Conservation (phyloP, 768 basidiomycete species). For the Termitomyces sp. region DNA sequence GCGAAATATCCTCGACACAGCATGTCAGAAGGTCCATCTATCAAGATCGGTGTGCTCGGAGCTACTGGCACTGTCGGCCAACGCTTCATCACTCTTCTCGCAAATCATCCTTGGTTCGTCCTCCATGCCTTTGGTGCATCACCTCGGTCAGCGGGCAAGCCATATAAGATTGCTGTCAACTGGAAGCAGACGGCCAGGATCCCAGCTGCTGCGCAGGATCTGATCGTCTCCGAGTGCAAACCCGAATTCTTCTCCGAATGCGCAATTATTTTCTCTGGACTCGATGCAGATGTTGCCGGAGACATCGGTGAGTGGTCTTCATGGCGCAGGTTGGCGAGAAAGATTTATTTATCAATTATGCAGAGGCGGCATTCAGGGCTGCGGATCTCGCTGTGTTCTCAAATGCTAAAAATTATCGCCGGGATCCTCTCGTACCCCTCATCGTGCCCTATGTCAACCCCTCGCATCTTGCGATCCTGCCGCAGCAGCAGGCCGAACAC, state of each 20-base stretch:
- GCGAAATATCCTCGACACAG: constrained; percentile 29
- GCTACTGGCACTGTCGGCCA: constrained; percentile 96
- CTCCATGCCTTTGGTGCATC: constrained; percentile 89
- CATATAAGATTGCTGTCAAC: constrained; percentile 63
- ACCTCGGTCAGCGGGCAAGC: constrained; percentile 77
- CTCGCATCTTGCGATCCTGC: constrained; percentile 76
- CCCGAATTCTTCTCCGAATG: constrained; percentile 78
- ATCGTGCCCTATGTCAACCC: constrained; percentile 96
- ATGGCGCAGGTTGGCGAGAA: not conserved
- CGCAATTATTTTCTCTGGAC: constrained; percentile 87
- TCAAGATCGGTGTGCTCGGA: constrained; percentile 71
- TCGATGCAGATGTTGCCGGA: constrained; percentile 92
- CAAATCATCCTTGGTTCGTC: constrained; percentile 85
- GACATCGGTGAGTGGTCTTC: constrained; percentile 68
- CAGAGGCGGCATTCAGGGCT: constrained; percentile 81
- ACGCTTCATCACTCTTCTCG: constrained; percentile 86
- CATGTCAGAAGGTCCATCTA: constrained; percentile 26
- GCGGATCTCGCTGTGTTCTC: constrained; percentile 93
- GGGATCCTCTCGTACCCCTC: constrained; percentile 90
- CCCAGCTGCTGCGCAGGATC: constrained; percentile 52
- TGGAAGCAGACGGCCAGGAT: constrained; percentile 90
- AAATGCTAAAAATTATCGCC: constrained; percentile 93
- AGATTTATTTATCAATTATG: not conserved
- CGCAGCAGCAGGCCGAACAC: constrained; percentile 72
- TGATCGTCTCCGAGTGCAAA: constrained; percentile 73